Base-by-base conservation (phyloP, 495 filamentous ascomycete species). In the Podospora pseudocomata region DNA sequence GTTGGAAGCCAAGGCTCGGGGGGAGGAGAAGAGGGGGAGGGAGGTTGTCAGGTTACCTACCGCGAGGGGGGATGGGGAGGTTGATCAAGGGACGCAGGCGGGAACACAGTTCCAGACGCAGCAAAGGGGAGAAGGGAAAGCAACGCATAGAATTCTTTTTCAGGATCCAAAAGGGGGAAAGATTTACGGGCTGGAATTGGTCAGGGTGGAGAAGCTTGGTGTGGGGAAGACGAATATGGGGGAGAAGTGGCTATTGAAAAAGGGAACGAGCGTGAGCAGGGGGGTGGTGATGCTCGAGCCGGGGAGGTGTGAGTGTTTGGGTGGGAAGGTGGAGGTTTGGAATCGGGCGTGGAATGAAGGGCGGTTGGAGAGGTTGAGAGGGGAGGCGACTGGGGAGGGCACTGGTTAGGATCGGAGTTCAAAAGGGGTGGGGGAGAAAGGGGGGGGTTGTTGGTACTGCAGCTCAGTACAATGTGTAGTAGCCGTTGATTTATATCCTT, bases 251-350 rank as follows among this genome's bases (percentile, higher is more conserved):
- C 58, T 97, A 55, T 75, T 99, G 67, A 86, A 80, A 66, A 85
- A 86, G 73, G 82, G 82, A 2, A 74, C 79, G 9, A 80, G 83
- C 13, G 88, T 97, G 34, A 89, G 91, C 23, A 81, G 95, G 28
- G 96, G 92, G 0, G 84, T 94, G 70, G 72, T 96, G 18, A 75
- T 99, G 72, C 78, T 99, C 13, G 88, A 92, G 56, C 88, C 91
- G 1, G 78, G 72, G 15, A 85, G 73, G 19, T 87, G 86, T 59
- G 84, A 82, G 49, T 70, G 97, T 3, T 77, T 97, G 18, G 95
- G 95, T 2, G 95, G 95, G 0, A 97, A 92, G 84, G 88, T 98
- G 64, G 94, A 97, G 65, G 81, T 74, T 0, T 83, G 93, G 83
- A 90, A 97, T 72, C 86, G 86, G 73, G 79, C 80, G 39, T 98